phyloP scores from a whole-genome alignment of 1,139 yeast species.

The Citeromyces hawaiiensis region DNA sequence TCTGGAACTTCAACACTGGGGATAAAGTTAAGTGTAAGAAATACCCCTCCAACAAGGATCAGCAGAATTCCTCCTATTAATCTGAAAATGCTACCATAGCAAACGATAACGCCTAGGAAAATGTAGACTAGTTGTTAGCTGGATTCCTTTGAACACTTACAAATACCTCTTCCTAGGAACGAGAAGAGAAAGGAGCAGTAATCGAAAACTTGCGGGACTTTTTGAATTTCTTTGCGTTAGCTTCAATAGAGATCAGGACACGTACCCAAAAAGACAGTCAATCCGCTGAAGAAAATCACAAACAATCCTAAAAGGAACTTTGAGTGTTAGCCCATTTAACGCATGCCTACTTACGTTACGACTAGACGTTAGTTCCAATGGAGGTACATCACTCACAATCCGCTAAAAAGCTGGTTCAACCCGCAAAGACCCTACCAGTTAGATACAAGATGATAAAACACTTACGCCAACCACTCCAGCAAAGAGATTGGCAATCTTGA shows the following conservation, averaged over 20 bases:
- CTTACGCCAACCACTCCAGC: slow-evolving; percentile 52
- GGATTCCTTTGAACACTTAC: slow-evolving; percentile 20
- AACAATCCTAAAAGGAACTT: slow-evolving; percentile 43
- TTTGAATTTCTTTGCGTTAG: slow-evolving; percentile 35
- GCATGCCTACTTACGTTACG: neutral
- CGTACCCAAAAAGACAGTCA: slow-evolving; percentile 40
- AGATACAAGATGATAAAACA: slow-evolving; percentile 4
- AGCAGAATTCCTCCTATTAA: slow-evolving; percentile 42
- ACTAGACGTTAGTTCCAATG: slow-evolving; percentile 19
- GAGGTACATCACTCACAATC: slow-evolving; percentile 21
- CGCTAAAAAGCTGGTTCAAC: slow-evolving; percentile 47
- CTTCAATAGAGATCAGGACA: slow-evolving; percentile 6
- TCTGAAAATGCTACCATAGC: slow-evolving; percentile 44
- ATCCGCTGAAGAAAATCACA: slow-evolving; percentile 40
- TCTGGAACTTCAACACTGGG: slow-evolving; percentile 65
- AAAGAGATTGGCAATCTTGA: slow-evolving; percentile 49
- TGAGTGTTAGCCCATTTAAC: slow-evolving; percentile 8
- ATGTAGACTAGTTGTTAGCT: slow-evolving; percentile 33
- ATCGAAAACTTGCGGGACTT: slow-evolving; percentile 53
- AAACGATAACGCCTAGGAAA: slow-evolving; percentile 49
- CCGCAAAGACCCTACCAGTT: slow-evolving; percentile 15
- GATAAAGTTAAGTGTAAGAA: slow-evolving; percentile 48
- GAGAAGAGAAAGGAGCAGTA: slow-evolving; percentile 77
- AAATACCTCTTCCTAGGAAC: slow-evolving; percentile 71
- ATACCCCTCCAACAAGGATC: slow-evolving; percentile 44